Evolutionary conservation across 2,329 filamentous ascomycete genomes (phyloP), one percentile per base, ranked within the genome.

Genomic region (Fusarium napiforme): DNA sequence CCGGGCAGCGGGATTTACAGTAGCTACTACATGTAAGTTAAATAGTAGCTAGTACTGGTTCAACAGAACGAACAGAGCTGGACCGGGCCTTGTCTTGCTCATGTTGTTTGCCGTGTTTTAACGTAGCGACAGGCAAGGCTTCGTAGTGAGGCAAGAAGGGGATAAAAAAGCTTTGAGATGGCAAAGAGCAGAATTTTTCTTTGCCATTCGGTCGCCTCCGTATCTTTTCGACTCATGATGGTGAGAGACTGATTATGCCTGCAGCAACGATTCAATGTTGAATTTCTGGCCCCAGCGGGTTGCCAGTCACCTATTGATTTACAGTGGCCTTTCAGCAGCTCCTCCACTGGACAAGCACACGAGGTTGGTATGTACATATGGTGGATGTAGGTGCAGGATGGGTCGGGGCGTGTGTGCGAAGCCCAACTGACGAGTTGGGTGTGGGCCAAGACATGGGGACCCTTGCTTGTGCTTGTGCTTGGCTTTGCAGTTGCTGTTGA

Each of bases 401-500:
- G 49, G 40, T 32, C 39, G 47, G 65, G 67, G 69, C 49, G 69
- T 34, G n/a, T 15, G 32, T 19, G 10, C 23, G 14, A 18, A 55
- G 26, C 52, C 36, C 26, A 45, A 23, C 28, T 26, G 37, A 47
- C n/a, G 30, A 34, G 36, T 19, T 23, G 50, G 28, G 30, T 37
- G 45, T 69, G 68, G 68, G 43, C 45, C 68, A 61, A 39, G 49
- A 47, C 53, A 55, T 42, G 53, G 58, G 59, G 69, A 36, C 56
- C 70, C 69, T 70, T 72, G 69, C 52, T 42, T 37, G 47, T 62
- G 69, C 52, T 32, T 42, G 53, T 45, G 53, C 43, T 45, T 62
- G 32, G 45, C 34, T 37, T 50, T 66, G 28, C 53, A 36, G 30
- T 64, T 56, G 50, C 34, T 49, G 32, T 42, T 60, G 68, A 69